phyloP scores from a whole-genome alignment of 2,329 filamentous ascomycete species.

The Cladophialophora carrionii region DNA sequence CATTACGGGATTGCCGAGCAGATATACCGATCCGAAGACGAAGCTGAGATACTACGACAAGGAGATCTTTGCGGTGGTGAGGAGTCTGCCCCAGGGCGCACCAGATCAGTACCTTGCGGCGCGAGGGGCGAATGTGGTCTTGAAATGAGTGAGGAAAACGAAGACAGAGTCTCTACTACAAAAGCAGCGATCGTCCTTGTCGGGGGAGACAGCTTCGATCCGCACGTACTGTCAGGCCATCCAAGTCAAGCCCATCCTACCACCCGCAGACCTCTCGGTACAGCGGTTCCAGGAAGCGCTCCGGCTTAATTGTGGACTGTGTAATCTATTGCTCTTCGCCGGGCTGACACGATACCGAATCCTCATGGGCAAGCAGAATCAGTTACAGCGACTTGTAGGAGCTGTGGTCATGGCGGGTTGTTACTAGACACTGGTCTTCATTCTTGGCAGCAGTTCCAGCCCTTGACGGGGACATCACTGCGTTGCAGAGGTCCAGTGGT shows the following conservation, averaged over 20 bases:
- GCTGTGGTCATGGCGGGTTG: slow-evolving; percentile 56
- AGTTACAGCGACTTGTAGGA: slow-evolving; percentile 60
- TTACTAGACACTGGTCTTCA: neutral
- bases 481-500: neutral
- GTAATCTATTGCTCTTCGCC: slow-evolving; percentile 75
- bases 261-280: slow-evolving; percentile 77
- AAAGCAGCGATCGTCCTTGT: neutral
- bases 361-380: slow-evolving; percentile 63
- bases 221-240: slow-evolving; percentile 69
- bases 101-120: slow-evolving; percentile 88
- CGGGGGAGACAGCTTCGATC: neutral
- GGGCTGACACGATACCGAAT: slow-evolving; percentile 78
- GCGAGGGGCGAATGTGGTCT: slow-evolving; percentile 85
- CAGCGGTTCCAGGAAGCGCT: slow-evolving; percentile 83
- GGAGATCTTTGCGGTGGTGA: slow-evolving; percentile 85
- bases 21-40: slow-evolving; percentile 94
- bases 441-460: neutral
- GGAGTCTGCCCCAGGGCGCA: slow-evolving; percentile 76
- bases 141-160: slow-evolving; percentile 66
- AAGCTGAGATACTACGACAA: slow-evolving; percentile 88
- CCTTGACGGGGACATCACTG: neutral
- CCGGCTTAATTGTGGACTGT: slow-evolving; percentile 93
- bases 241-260: slow-evolving; percentile 97
- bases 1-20: slow-evolving; percentile 86
- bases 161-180: neutral